Evolutionary conservation across 2,329 filamentous ascomycete genomes (phyloP).

Genomic region (Botrytis fabae): DNA sequence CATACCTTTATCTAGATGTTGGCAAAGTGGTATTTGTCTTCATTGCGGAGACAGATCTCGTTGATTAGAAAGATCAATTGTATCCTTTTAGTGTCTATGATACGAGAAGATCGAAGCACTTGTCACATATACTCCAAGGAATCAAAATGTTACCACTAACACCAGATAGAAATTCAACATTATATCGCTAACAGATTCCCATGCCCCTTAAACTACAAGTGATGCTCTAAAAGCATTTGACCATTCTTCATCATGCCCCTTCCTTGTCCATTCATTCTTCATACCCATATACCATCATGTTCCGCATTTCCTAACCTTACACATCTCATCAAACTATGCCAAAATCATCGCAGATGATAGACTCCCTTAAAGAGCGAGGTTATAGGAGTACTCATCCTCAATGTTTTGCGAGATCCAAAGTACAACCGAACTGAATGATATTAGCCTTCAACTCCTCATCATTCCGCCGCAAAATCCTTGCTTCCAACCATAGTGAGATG

Average conservation of each 20-base stretch:
- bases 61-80: background rate
- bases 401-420: constrained; percentile 72
- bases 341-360: background rate
- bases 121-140: background rate
- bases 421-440: constrained; percentile 55
- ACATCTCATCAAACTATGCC: constrained; percentile 2
- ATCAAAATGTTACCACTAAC: background rate
- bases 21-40: background rate
- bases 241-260: constrained; percentile 4
- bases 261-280: constrained; percentile 10
- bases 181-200: constrained; percentile 20
- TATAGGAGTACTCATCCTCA: constrained; percentile 71
- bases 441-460: constrained; percentile 26
- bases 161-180: constrained; percentile 3
- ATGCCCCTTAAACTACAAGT: constrained; percentile 22
- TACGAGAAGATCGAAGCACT: background rate
- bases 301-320: background rate
- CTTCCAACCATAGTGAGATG: background rate
- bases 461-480: background rate
- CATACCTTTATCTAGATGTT: background rate
- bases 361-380: constrained; percentile 54
- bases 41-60: background rate
- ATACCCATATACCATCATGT: constrained; percentile 1
- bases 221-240: constrained; percentile 4
- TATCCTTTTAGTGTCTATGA: background rate